Evolutionary conservation across 352 stramenopile genomes (phyloP).

Genomic region (Pythium pectinolyticum): DNA sequence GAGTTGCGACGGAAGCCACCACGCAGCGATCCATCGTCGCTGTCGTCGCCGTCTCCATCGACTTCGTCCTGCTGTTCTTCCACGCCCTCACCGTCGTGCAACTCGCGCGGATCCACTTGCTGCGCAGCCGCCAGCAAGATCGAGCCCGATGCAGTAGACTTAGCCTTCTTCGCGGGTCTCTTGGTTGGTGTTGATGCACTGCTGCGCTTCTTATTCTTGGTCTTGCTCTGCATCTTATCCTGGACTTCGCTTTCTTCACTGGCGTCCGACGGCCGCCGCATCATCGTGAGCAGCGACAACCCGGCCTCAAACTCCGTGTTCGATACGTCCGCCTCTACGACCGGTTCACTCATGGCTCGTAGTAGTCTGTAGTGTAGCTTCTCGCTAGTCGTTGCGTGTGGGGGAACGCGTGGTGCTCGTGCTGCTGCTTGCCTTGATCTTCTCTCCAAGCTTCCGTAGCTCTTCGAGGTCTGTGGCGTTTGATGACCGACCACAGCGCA

Average conservation of each 20-base stretch:
- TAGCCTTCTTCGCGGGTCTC: background rate
- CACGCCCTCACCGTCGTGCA: background rate
- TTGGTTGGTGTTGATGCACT: background rate
- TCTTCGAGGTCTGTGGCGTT: slow-evolving; percentile 11
- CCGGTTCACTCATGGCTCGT: too few species aligned
- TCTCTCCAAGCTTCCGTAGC: slow-evolving; percentile 6
- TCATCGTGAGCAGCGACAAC: slow-evolving; percentile 68
- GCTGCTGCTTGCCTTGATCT: background rate
- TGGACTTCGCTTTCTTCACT: background rate
- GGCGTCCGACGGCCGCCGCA: slow-evolving; percentile 30
- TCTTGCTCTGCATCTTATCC: too few species aligned
- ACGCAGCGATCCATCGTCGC: slow-evolving; percentile 3
- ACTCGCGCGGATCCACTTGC: slow-evolving; percentile 14
- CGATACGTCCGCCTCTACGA: slow-evolving; percentile 29
- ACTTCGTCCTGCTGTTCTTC: background rate
- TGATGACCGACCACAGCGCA: slow-evolving; percentile 5
- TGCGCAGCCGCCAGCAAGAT: slow-evolving; percentile 28
- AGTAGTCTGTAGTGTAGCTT: too few species aligned
- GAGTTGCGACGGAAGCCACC: slow-evolving; percentile 35
- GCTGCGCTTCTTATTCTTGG: slow-evolving; percentile 4
- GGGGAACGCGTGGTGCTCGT: slow-evolving; percentile 5
- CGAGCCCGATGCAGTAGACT: slow-evolving; percentile 1
- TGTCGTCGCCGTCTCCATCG: background rate
- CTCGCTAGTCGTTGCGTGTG: background rate
- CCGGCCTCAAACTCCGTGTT: slow-evolving; percentile 62